These are phyloP conservation scores for Xylariomycetidae sp. DNA, from an alignment of 2,329 filamentous ascomycete genomes.

Conservation along the genomic window DNA sequence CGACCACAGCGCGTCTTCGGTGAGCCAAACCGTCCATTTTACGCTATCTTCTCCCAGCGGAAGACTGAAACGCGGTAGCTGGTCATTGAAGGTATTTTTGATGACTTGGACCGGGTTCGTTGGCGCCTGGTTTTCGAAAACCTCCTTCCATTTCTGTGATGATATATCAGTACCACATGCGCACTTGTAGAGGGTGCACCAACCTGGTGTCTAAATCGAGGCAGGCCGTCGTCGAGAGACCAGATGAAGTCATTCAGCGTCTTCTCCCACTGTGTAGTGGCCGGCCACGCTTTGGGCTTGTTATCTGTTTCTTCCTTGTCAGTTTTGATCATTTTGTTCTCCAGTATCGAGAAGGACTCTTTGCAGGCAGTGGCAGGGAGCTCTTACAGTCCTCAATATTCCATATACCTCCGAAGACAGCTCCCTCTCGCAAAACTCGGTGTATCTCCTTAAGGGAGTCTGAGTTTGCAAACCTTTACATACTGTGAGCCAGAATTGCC, in stretches of 20 bases:
- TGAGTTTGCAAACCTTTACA: conserved; percentile 66
- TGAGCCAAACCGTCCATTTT: conserved; percentile 54
- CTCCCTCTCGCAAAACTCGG: conserved; percentile 57
- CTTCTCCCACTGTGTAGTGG: conserved; percentile 57
- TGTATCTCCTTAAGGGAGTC: conserved; percentile 62
- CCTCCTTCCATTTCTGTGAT: conserved; percentile 58
- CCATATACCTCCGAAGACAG: conserved; percentile 65
- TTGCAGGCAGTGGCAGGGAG: too few species aligned
- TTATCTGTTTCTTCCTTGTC: conserved; percentile 59
- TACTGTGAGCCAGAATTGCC: too few species aligned
- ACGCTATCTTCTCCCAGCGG: conserved; percentile 55
- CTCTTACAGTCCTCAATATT: conserved; percentile 65
- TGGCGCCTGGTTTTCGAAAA: conserved; percentile 58
- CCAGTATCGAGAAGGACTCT: too few species aligned
- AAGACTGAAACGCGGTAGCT: conserved; percentile 50
- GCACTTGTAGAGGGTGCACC: too few species aligned
- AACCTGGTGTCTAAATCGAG: conserved; percentile 58
- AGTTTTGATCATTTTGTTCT: too few species aligned
- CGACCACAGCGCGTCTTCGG: conserved; percentile 57
- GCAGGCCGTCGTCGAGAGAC: conserved; percentile 51
- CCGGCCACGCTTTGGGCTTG: conserved; percentile 50
- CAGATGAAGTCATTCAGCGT: conserved; percentile 55
- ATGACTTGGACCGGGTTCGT: conserved; percentile 48
- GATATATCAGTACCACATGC: too few species aligned
- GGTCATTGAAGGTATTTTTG: conserved; percentile 33